A percentile compares a stretch with the other conserved stretches of the same genome.
Conservation (phyloP, 106 monocot genomes). For the Platanthera guangdongensis region DNA sequence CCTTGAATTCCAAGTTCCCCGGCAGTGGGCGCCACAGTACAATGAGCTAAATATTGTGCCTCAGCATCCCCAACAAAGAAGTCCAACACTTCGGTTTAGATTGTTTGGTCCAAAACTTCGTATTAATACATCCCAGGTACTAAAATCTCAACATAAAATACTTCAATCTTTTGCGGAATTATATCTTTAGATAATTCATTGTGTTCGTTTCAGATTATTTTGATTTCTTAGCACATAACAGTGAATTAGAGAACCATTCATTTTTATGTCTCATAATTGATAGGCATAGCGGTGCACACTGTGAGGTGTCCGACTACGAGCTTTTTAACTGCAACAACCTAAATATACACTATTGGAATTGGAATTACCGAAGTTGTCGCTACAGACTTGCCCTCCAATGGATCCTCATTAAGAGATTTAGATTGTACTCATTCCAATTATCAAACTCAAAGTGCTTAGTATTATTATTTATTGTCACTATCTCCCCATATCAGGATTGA, state of each 20-base stretch:
- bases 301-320: too few relatives aligned
- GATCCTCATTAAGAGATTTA: background rate
- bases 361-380: background rate
- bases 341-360: background rate
- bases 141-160: background rate
- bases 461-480: too few relatives aligned
- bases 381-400: background rate
- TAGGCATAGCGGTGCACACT: too few relatives aligned
- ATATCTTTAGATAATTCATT: background rate
- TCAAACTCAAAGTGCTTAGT: background rate
- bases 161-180: background rate
- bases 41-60: slow-evolving; percentile 80
- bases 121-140: slow-evolving; percentile 81
- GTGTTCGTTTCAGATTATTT: background rate
- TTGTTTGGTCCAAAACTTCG: slow-evolving; percentile 75
- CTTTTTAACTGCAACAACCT: too few relatives aligned
- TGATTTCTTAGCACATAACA: background rate
- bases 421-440: background rate
- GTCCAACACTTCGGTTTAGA: slow-evolving; percentile 66
- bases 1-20: slow-evolving; percentile 94
- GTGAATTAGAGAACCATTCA: background rate
- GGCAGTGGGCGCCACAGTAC: slow-evolving; percentile 85
- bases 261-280: background rate
- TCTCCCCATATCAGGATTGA: too few relatives aligned
- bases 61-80: slow-evolving; percentile 70